phyloP scores from a whole-genome alignment of 2,329 filamentous ascomycete species.

The Aspergillus fijiensis region DNA sequence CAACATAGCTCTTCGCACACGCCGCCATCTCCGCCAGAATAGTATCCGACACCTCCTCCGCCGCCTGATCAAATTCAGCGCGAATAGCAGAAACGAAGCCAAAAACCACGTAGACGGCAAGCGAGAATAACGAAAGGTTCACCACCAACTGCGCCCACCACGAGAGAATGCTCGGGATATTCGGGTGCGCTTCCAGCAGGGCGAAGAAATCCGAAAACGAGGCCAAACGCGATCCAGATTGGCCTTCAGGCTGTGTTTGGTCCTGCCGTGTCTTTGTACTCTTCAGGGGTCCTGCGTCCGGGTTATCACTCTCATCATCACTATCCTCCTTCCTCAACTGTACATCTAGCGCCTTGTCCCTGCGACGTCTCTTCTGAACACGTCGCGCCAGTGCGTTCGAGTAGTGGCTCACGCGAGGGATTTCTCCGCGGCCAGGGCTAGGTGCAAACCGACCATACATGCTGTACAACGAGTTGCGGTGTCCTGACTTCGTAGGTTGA shows the following conservation, averaged over 20 bases:
- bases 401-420: conserved; percentile 52
- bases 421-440: conserved; percentile 64
- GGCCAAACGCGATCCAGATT: conserved; percentile 32
- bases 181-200: conserved; percentile 64
- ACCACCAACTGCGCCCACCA: conserved; percentile 64
- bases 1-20: conserved; percentile 71
- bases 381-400: conserved; percentile 46
- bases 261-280: conserved; percentile 26
- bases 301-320: conserved; percentile 45
- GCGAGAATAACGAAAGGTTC: conserved; percentile 50
- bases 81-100: conserved; percentile 68
- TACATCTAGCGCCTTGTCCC: conserved; percentile 48
- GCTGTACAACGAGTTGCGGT: conserved; percentile 42
- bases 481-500: conserved; percentile 32
- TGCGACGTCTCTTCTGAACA: conserved; percentile 51
- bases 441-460: conserved; percentile 47
- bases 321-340: conserved; percentile 41
- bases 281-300: conserved; percentile 38
- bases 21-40: conserved; percentile 70
- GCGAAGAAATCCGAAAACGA: conserved; percentile 55
- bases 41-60: conserved; percentile 65
- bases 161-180: conserved; percentile 64
- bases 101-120: conserved; percentile 65
- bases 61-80: conserved; percentile 71
- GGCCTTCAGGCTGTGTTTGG: conserved; percentile 19